Percentiles rank a stretch among this genome's conserved stretches.
These are phyloP conservation scores for Astrephomene gubernaculifera DNA, from an alignment of 139 green algal genomes.

Conservation along the genomic window DNA sequence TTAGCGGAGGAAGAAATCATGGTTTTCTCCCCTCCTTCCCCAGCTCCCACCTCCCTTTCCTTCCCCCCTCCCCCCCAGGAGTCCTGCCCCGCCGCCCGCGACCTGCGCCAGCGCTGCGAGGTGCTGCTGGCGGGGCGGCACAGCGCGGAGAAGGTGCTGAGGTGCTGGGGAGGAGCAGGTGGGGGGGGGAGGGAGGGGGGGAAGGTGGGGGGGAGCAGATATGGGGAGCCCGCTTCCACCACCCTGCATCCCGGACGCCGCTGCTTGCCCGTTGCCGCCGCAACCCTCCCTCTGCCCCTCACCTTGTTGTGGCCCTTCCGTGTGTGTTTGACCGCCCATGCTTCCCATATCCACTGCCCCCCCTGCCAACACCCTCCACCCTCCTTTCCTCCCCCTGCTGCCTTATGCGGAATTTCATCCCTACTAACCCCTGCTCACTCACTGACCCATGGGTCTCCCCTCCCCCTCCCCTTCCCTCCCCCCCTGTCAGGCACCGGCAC, in stretches of 20 bases:
- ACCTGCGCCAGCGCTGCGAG: constrained; percentile 27
- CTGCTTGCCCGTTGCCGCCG: no score
- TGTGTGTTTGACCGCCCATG: no score
- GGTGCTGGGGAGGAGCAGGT: constrained; percentile 82
- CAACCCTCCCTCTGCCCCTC: no score
- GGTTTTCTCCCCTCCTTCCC: background rate
- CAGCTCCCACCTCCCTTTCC: background rate
- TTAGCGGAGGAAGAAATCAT: background rate
- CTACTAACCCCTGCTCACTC: no score
- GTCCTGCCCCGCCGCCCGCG: background rate
- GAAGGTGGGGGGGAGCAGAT: background rate
- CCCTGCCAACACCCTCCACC: no score
- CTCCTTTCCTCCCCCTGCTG: no score
- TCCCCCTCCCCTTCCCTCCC: background rate
- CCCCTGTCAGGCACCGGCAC: constrained; percentile 29
- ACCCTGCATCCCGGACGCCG: no score
- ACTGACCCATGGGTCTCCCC: no score
- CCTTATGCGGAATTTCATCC: no score
- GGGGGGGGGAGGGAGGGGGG: background rate
- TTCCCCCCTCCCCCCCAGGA: background rate
- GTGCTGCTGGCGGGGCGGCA: constrained; percentile 59
- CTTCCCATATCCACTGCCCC: no score
- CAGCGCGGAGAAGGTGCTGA: constrained; percentile 81
- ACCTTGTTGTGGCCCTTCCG: no score
- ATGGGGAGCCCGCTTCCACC: no score